Conservation (phyloP, 2,329 filamentous ascomycete species). For the Clonostachys chloroleuca region DNA sequence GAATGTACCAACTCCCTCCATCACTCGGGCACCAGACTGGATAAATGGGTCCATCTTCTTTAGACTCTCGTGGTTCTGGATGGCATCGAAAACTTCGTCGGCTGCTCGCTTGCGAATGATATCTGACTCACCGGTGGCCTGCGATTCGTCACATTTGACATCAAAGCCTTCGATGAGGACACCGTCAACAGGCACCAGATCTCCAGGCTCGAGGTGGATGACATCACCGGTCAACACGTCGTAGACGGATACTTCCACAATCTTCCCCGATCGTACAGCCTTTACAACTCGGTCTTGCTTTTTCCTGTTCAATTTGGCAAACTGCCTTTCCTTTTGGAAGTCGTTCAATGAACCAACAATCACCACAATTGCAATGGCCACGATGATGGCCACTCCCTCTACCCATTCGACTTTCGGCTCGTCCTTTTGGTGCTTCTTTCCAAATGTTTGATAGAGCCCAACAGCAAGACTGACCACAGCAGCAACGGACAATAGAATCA, state of each 20-base stretch:
- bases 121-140: constrained; percentile 76
- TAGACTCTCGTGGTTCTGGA: constrained; percentile 59
- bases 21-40: constrained; percentile 76
- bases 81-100: constrained; percentile 65
- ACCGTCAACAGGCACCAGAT: constrained; percentile 71
- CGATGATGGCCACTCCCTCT: constrained; percentile 77
- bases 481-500: constrained; percentile 67
- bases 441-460: constrained; percentile 72
- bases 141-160: constrained; percentile 74
- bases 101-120: constrained; percentile 64
- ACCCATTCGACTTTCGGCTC: constrained; percentile 69
- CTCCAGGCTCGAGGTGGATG: constrained; percentile 68
- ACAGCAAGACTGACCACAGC: constrained; percentile 70
- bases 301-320: constrained; percentile 73
- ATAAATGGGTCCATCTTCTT: constrained; percentile 81
- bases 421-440: constrained; percentile 42
- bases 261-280: constrained; percentile 66
- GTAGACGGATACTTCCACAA: constrained; percentile 64
- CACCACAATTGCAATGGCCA: constrained; percentile 74
- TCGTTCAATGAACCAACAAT: constrained; percentile 74
- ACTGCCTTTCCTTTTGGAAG: constrained; percentile 76
- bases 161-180: constrained; percentile 69
- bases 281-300: constrained; percentile 74
- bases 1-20: constrained; percentile 73
- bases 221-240: constrained; percentile 69